phyloP scores from a whole-genome alignment of 2,329 filamentous ascomycete species.

The Cytospora piceae region DNA sequence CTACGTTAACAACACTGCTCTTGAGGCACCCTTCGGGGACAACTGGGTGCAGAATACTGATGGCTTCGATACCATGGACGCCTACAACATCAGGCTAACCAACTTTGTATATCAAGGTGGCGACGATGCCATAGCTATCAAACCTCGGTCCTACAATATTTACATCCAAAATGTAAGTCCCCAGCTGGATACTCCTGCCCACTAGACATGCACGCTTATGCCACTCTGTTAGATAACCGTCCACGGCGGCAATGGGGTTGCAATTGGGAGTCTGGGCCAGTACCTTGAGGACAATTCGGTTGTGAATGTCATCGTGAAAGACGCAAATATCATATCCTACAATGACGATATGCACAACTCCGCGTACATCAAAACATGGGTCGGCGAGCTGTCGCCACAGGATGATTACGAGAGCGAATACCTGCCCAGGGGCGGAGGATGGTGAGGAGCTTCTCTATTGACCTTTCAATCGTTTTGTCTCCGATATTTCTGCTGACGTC shows the following conservation, averaged over 20 bases:
- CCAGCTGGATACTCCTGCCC: neutral
- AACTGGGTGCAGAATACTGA: constrained; percentile 64
- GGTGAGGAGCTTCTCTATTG: constrained; percentile 15
- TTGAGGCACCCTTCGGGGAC: constrained; percentile 47
- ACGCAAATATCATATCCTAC: constrained; percentile 49
- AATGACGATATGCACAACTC: constrained; percentile 52
- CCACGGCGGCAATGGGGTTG: constrained; percentile 58
- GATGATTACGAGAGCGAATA: constrained; percentile 52
- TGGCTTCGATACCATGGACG: constrained; percentile 62
- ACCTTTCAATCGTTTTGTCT: too few species aligned
- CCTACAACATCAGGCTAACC: constrained; percentile 50
- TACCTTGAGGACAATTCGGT: constrained; percentile 59
- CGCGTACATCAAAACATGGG: constrained; percentile 62
- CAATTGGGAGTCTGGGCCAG: constrained; percentile 59
- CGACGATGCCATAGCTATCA: constrained; percentile 61
- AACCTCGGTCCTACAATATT: constrained; percentile 58
- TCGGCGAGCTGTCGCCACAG: constrained; percentile 52
- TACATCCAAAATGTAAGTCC: constrained; percentile 47
- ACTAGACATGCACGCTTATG: neutral
- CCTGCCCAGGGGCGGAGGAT: constrained; percentile 55
- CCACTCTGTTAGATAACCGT: constrained; percentile 42
- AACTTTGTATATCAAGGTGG: constrained; percentile 59
- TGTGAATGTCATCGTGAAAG: constrained; percentile 50
- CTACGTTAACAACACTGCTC: constrained; percentile 52
- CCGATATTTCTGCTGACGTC: neutral